These are phyloP conservation scores for Starmerella bombicola DNA, from an alignment of 805 yeast species.

Conservation along the genomic window DNA sequence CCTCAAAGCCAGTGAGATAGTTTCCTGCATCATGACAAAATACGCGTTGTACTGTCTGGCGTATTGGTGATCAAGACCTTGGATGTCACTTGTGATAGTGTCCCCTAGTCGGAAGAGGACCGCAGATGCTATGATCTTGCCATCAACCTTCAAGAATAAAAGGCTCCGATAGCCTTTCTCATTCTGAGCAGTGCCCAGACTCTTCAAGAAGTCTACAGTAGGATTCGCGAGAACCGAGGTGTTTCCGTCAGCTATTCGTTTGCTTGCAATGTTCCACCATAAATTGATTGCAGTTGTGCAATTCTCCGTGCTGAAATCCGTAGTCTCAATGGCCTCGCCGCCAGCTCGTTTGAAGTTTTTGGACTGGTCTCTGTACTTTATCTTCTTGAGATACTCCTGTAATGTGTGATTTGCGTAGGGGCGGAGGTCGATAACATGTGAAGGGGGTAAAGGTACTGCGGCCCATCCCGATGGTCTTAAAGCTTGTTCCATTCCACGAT, in stretches of 20 bases:
- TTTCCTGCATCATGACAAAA: slow-evolving; percentile 39
- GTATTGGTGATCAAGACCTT: slow-evolving; percentile 34
- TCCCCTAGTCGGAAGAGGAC: slow-evolving; percentile 35
- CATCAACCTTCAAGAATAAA: slow-evolving; percentile 32
- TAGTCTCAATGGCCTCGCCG: slow-evolving; percentile 31
- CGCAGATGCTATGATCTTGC: slow-evolving; percentile 32
- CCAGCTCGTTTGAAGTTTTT: slow-evolving; percentile 29
- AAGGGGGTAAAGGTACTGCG: slow-evolving; percentile 29
- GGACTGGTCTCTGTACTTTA: slow-evolving; percentile 34
- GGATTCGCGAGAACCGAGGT: slow-evolving; percentile 33
- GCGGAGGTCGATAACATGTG: slow-evolving; percentile 34
- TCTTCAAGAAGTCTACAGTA: slow-evolving; percentile 26
- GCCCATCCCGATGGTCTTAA: slow-evolving; percentile 33
- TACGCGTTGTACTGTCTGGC: slow-evolving; percentile 34
- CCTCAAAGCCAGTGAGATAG: slow-evolving; percentile 32
- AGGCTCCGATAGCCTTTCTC: slow-evolving; percentile 28
- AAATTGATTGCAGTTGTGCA: slow-evolving; percentile 29
- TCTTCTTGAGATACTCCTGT: slow-evolving; percentile 32
- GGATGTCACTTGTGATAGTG: slow-evolving; percentile 36
- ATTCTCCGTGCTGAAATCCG: slow-evolving; percentile 27
- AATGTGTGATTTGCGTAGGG: slow-evolving; percentile 28
- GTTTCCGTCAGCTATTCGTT: slow-evolving; percentile 31
- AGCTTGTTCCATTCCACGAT: slow-evolving; percentile 28
- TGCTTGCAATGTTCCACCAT: slow-evolving; percentile 34
- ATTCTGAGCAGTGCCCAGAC: slow-evolving; percentile 26